phyloP scores from a whole-genome alignment of 495 filamentous ascomycete genomes.

The Penicillium longicatenatum region DNA sequence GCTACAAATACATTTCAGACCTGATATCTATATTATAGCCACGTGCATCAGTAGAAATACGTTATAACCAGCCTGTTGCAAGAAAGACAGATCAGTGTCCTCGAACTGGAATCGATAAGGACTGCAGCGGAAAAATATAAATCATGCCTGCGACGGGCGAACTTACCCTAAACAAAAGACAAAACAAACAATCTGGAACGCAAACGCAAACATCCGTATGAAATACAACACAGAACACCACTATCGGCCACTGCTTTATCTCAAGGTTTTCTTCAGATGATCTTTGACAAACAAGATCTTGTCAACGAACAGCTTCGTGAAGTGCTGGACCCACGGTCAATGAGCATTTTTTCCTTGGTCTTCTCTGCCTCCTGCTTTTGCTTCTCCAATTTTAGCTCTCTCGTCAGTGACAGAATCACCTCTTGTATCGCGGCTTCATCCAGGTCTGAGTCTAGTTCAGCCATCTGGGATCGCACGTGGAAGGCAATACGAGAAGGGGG shows the following conservation, averaged over 20 bases:
- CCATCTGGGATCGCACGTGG: not conserved
- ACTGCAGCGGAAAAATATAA: not conserved
- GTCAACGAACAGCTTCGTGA: slow-evolving; percentile 3
- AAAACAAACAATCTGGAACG: not conserved
- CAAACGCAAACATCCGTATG: not conserved
- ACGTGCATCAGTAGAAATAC: not conserved
- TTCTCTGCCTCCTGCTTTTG: not conserved
- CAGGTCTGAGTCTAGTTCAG: not conserved
- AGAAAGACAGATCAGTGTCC: not conserved
- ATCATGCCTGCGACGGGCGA: not conserved
- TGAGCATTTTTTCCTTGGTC: not conserved
- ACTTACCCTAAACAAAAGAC: not conserved
- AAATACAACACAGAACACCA: not conserved
- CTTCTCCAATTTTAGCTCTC: not conserved
- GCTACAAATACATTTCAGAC: not conserved
- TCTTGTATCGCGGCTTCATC: not conserved
- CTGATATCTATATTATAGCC: not conserved
- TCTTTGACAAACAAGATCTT: not conserved
- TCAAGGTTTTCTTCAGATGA: not conserved
- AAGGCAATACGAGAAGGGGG: not conserved
- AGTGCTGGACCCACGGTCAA: slow-evolving; percentile 1
- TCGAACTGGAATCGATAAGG: not conserved
- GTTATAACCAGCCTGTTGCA: not conserved
- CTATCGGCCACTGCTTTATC: not conserved
- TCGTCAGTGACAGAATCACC: not conserved